Evolutionary conservation across 2,329 filamentous ascomycete species (phyloP).

Genomic region (Pleurostoma richardsiae): DNA sequence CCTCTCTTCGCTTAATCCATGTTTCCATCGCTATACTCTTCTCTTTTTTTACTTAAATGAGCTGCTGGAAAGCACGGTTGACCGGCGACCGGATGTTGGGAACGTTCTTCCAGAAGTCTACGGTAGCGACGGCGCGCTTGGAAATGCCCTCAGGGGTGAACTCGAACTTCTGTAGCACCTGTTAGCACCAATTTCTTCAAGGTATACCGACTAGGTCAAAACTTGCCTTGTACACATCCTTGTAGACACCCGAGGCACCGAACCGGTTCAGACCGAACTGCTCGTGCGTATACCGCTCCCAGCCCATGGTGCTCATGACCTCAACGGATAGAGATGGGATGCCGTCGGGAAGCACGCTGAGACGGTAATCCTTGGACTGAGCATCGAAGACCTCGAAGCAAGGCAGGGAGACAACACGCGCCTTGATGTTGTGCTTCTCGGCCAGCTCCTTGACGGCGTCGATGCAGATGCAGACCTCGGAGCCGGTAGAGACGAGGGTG

Average conservation of each 20-base stretch:
- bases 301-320: conserved; percentile 95
- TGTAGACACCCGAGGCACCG: conserved; percentile 94
- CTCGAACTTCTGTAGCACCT: conserved; percentile 78
- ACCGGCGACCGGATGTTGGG: conserved; percentile 88
- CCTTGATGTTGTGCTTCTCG: conserved; percentile 81
- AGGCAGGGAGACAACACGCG: conserved; percentile 90
- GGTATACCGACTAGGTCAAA: background rate
- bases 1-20: too few relatives aligned
- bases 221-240: conserved; percentile 89
- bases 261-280: conserved; percentile 99
- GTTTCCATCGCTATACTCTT: background rate
- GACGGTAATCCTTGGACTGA: conserved; percentile 90
- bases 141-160: conserved; percentile 95
- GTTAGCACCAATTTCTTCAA: conserved; percentile 26
- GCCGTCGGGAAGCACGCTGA: conserved; percentile 87
- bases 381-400: conserved; percentile 96
- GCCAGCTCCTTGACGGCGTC: conserved; percentile 89
- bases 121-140: conserved; percentile 87
- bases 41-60: conserved; percentile 60
- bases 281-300: conserved; percentile 99
- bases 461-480: conserved; percentile 89
- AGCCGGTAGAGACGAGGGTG: conserved; percentile 91
- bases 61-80: conserved; percentile 96
- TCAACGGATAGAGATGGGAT: conserved; percentile 92
- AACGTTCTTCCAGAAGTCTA: conserved; percentile 96